A percentile compares a stretch with the other conserved stretches of the same genome.
Evolutionary conservation across 768 basidiomycete genomes (phyloP).

Genomic region (Vishniacozyma victoriae): DNA sequence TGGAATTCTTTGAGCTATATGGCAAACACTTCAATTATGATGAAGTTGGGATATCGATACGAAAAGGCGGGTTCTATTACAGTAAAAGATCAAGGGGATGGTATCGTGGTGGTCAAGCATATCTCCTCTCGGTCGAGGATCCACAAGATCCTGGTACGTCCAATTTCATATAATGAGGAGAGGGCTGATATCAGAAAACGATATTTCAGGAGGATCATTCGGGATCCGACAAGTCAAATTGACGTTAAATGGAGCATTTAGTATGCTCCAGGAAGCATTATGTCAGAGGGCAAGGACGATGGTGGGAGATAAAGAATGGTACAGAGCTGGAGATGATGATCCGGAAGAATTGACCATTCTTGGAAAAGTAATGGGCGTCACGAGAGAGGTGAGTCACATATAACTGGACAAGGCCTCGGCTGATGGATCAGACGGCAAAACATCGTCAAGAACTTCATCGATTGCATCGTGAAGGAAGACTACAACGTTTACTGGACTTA

Average conservation of each 20-base stretch:
- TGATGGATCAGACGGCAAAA: slow-evolving; percentile 22
- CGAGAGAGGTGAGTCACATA: slow-evolving; percentile 63
- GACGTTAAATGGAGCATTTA: slow-evolving; percentile 70
- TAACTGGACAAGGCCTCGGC: background rate
- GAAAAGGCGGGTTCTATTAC: slow-evolving; percentile 84
- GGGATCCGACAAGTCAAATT: slow-evolving; percentile 73
- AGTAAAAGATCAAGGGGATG: slow-evolving; percentile 76
- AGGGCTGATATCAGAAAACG: slow-evolving; percentile 60
- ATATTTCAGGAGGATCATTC: slow-evolving; percentile 84
- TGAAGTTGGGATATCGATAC: slow-evolving; percentile 79
- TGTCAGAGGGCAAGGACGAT: slow-evolving; percentile 63
- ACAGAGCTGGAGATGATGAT: slow-evolving; percentile 20
- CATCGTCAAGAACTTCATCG: slow-evolving; percentile 25
- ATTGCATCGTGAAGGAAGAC: slow-evolving; percentile 26
- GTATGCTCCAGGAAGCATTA: slow-evolving; percentile 64
- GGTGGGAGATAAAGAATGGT: slow-evolving; percentile 55
- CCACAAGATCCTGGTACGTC: slow-evolving; percentile 76
- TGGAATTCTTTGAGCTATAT: slow-evolving; percentile 97
- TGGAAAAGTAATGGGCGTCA: slow-evolving; percentile 70
- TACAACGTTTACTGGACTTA: slow-evolving; percentile 29
- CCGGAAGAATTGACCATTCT: slow-evolving; percentile 67
- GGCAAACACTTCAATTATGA: slow-evolving; percentile 87
- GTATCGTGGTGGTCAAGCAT: slow-evolving; percentile 52
- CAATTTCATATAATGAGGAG: background rate
- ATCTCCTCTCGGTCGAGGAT: slow-evolving; percentile 80